Conservation (phyloP, 176 grass and related monocot species). For the Oryza punctata region DNA sequence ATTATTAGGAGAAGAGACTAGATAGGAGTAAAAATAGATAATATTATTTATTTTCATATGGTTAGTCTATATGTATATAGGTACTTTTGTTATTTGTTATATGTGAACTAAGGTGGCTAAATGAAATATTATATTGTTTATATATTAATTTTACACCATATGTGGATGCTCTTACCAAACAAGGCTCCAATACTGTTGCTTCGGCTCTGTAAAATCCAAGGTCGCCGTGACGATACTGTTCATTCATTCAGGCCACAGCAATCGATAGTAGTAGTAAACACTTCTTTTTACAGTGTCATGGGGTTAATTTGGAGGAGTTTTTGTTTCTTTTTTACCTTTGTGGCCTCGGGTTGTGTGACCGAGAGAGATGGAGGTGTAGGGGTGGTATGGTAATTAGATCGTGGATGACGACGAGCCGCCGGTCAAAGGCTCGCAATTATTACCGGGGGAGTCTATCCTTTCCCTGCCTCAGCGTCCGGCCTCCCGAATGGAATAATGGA, state of each 20-base stretch:
- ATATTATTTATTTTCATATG: too few species aligned
- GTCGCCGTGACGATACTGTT: slow-evolving; percentile 34
- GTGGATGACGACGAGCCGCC: slow-evolving; percentile 56
- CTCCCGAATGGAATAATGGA: not conserved
- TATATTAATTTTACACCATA: too few species aligned
- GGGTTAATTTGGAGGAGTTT: not conserved
- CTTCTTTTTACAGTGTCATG: slow-evolving; percentile 17
- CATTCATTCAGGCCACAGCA: too few species aligned
- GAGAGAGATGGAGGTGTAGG: not conserved
- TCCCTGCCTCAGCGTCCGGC: not conserved
- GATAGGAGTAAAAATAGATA: too few species aligned
- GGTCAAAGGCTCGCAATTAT: slow-evolving; percentile 65
- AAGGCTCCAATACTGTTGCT: slow-evolving; percentile 43
- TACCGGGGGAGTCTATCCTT: slow-evolving; percentile 41
- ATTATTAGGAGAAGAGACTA: too few species aligned
- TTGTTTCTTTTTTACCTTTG: not conserved
- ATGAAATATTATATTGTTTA: too few species aligned
- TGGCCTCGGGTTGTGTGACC: slow-evolving; percentile 7
- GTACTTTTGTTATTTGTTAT: too few species aligned
- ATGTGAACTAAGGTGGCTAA: too few species aligned
- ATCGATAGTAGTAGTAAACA: too few species aligned
- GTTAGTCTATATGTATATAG: too few species aligned
- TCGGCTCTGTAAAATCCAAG: slow-evolving; percentile 43
- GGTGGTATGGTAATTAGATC: slow-evolving; percentile 34
- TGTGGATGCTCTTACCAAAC: slow-evolving; percentile 36